A percentile compares a stretch with the other conserved stretches of the same genome.
phyloP scores from a whole-genome alignment of 2,329 filamentous ascomycete genomes.

The Epichloe glyceriae region DNA sequence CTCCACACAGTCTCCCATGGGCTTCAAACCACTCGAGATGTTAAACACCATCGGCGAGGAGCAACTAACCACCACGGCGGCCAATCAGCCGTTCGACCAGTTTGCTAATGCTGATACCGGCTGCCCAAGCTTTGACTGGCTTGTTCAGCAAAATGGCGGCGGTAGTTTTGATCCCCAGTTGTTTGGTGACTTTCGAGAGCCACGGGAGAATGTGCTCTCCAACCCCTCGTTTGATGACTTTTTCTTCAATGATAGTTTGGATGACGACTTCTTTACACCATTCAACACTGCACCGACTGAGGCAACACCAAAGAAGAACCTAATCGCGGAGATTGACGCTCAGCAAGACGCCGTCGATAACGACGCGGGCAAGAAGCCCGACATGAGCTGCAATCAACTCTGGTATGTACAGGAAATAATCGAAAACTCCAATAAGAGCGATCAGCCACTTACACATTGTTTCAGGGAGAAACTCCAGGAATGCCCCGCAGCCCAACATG shows the following conservation, averaged over 20 bases:
- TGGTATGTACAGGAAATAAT: constrained; percentile 50
- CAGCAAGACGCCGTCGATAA: constrained; percentile 59
- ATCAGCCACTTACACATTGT: constrained; percentile 25
- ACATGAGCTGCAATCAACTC: constrained; percentile 80
- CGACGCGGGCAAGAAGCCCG: constrained; percentile 40
- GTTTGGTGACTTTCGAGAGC: constrained; percentile 85
- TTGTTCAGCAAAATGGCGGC: constrained; percentile 68
- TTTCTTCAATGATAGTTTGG: constrained; percentile 60
- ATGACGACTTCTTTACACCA: constrained; percentile 67
- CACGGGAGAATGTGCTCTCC: constrained; percentile 65
- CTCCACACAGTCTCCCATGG: constrained; percentile 55
- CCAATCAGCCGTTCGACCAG: constrained; percentile 20
- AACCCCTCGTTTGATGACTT: constrained; percentile 60
- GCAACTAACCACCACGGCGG: constrained; percentile 29
- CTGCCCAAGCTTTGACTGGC: constrained; percentile 54
- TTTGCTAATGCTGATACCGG: constrained; percentile 27
- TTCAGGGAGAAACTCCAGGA: constrained; percentile 78
- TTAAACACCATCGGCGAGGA: constrained; percentile 56
- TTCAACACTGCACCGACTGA: constrained; percentile 52
- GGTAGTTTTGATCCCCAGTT: constrained; percentile 83
- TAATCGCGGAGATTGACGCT: constrained; percentile 67
- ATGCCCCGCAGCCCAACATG: constrained; percentile 76
- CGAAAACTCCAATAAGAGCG: not conserved
- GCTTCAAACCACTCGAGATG: constrained; percentile 50
- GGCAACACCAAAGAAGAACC: constrained; percentile 44